These are phyloP conservation scores for Myxozyma melibiosi DNA, from an alignment of 805 yeast species.

Conservation along the genomic window DNA sequence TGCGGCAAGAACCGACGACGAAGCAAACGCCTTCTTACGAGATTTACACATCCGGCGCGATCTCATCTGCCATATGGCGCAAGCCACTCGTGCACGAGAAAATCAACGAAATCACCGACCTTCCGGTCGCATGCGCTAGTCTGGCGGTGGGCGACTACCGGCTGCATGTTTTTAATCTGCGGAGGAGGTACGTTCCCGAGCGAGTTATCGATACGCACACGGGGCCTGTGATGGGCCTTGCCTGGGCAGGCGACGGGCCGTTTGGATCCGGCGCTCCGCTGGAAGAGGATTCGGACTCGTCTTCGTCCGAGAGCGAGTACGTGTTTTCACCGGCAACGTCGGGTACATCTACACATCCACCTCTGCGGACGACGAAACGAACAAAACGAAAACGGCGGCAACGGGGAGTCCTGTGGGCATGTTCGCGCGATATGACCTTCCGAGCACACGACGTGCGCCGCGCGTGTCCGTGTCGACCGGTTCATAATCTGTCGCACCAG, in stretches of 20 bases:
- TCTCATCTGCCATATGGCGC: slow-evolving; percentile 74
- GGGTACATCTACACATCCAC: background rate
- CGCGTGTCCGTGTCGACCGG: slow-evolving; percentile 46
- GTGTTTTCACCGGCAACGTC: background rate
- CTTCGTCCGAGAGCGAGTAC: background rate
- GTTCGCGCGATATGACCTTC: slow-evolving; percentile 55
- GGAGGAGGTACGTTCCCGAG: slow-evolving; percentile 72
- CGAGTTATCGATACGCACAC: slow-evolving; percentile 54
- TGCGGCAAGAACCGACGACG: slow-evolving; percentile 42
- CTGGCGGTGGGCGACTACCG: slow-evolving; percentile 65
- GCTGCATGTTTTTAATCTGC: slow-evolving; percentile 68
- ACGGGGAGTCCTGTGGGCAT: slow-evolving; percentile 47
- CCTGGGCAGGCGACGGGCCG: slow-evolving; percentile 47
- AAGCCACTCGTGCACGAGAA: slow-evolving; percentile 44
- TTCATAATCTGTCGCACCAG: slow-evolving; percentile 55
- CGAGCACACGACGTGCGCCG: slow-evolving; percentile 50
- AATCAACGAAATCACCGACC: slow-evolving; percentile 42
- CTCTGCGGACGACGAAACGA: background rate
- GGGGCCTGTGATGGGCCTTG: slow-evolving; percentile 58
- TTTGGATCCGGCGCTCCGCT: slow-evolving; percentile 13
- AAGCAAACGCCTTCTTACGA: slow-evolving; percentile 61
- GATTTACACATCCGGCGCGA: slow-evolving; percentile 74
- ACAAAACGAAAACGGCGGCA: slow-evolving; percentile 3
- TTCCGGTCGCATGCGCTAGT: slow-evolving; percentile 74
- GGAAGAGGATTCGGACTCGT: background rate